Evolutionary conservation across 805 yeast species (phyloP).

Genomic region (Starmerella gropengiesseri): DNA sequence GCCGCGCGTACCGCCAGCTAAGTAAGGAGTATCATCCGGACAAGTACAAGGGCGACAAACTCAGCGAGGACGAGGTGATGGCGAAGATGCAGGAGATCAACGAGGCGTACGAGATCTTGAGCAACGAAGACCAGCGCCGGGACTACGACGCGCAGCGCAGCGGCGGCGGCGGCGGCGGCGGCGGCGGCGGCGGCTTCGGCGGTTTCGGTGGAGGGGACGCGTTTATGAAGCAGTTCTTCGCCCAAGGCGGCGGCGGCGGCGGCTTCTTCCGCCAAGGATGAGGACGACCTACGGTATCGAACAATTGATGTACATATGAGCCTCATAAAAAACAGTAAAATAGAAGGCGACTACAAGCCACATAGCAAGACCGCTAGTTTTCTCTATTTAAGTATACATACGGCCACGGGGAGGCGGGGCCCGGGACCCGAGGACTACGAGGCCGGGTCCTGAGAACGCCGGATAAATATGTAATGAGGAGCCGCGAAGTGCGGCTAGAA

Average conservation of each 20-base stretch:
- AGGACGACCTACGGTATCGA: no score
- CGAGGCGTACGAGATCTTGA: constrained; percentile 79
- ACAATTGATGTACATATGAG: no score
- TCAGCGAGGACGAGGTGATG: constrained; percentile 60
- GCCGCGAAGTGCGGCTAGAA: constrained; percentile 21
- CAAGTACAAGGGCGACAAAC: constrained; percentile 56
- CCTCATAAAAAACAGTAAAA: neutral
- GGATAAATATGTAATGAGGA: no score
- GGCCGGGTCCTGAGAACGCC: no score
- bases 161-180: constrained; percentile 13
- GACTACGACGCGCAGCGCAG: constrained; percentile 44
- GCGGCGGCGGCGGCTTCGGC: constrained; percentile 15
- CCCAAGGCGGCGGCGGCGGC: no score
- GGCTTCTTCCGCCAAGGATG: no score
- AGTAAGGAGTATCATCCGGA: constrained; percentile 87
- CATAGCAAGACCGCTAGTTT: neutral
- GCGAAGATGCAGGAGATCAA: constrained; percentile 82
- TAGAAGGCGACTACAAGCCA: neutral
- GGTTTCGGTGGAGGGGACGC: constrained; percentile 13
- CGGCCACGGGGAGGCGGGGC: neutral
- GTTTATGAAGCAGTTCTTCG: constrained; percentile 2
- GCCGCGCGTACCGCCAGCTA: constrained; percentile 66
- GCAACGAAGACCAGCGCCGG: constrained; percentile 50
- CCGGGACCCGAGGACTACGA: no score
- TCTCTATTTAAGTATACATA: neutral